Evolutionary conservation across 495 filamentous ascomycete species (phyloP), one percentile per base, ranked within the genome.

Genomic region (Staphylotrichum tortipilum): DNA sequence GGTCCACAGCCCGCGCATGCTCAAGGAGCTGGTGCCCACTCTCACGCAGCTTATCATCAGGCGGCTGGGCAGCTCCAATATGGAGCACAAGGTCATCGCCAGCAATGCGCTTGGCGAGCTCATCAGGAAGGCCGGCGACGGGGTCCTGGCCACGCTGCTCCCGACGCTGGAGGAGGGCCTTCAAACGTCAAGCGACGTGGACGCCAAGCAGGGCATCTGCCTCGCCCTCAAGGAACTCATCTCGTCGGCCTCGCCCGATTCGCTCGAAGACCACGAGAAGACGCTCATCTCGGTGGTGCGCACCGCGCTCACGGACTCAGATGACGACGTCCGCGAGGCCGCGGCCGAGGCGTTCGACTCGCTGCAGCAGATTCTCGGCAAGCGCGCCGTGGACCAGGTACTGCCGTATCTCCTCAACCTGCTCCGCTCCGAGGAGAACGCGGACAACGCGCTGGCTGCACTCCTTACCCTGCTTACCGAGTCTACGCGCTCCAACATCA

Each of bases 21-120:
- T 98, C 55, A 95, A 95, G 66, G 92, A 98, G 58, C 80, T 98
- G 57, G 83, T 95, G 30, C 91, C 92, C 23, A 95, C 89, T 7
- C 79, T 98, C 34, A 94, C 88, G 6, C 89, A 94, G 65, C 78
- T 97, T 55, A 83, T 98, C 54, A 97, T 97, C 65, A 83, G 89
- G 46, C 86, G 92, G 30, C 82, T 98, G 31, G 92, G 88, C 46
- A 96, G 88, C 55, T 85, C 89, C 3, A 97, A 95, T 60, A 87
- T 94, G 84, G 92, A 98, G 66, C 92, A 97, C 65, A 96, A 95
- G 69, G 84, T 94, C 51, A 98, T 98, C 71, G 94, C 92, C 41
- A 89, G 91, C 58, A 97, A 97, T 64, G 89, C 92, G 10, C 75
- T 98, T 42, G 94, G 92, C 56, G 92, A 98, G 61, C 75, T 98